Base-by-base conservation (phyloP, 1,284 basidiomycete genomes). In the Tilletia caries region DNA sequence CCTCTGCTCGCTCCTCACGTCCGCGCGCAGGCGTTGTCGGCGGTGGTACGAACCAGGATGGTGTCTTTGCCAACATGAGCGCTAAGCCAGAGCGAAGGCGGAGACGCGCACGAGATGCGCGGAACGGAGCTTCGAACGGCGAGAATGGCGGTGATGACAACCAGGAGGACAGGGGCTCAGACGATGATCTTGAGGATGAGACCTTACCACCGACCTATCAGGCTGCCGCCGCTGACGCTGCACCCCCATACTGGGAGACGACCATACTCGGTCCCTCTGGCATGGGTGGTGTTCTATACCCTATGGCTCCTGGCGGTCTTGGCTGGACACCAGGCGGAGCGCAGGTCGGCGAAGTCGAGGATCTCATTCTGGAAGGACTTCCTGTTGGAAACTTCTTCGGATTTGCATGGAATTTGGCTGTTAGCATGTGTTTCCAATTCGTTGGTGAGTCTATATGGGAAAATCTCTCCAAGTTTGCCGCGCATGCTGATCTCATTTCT, bases 191-290 rank as follows among this genome's bases (percentile, higher is more conserved):
- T 43, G 67, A 70, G 58, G 73, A 73, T 41, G 76, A 73, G 18
- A 89, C 90, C 3, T 69, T 76, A 65, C 69, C 73, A 5, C 79
- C 95, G 89, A 90, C 93, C 0, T 99, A 99, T 82, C 88, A 89
- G 50, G 87, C 90, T 27, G 95, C 95, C 0, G 90, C 95, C 70
- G 89, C 91, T 10, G 95, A 99, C 81, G 88, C 92, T 0, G 94
- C 92, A 0, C 96, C 95, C 0, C 89, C 93, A 0, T 98, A 98
- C 84, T 98, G 94, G 92, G 95, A 98, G 83, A 97, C 92, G 1
- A 95, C 93, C 0, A 89, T 97, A 18, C 91, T 95, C 15, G 78
- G 78, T 8, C 66, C 54, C 13, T 29, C 58, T n/a, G 58, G 29
- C 2, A 33, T 62, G 32, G 71, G 73, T 20, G 73, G 74, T 15